Evolutionary conservation across 2,329 filamentous ascomycete species (phyloP).

Genomic region (Colletotrichum sublineola): DNA sequence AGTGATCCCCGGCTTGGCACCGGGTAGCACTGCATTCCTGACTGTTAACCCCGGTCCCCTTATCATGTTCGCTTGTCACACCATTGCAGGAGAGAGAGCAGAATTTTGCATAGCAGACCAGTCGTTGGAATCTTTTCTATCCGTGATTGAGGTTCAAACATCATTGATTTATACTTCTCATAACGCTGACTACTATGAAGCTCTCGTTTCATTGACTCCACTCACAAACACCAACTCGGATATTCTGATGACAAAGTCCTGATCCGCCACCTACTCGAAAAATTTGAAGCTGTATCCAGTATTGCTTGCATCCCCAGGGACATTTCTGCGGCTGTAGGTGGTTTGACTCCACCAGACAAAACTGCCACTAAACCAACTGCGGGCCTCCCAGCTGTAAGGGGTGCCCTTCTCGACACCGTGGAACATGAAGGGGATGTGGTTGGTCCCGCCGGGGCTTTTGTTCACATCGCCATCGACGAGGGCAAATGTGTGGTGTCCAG

Average conservation of each 20-base stretch:
- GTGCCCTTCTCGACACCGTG: conserved; percentile 45
- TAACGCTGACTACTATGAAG: too few relatives aligned
- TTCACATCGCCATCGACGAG: conserved; percentile 43
- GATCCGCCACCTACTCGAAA: conserved; percentile 38
- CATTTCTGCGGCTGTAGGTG: conserved; percentile 42
- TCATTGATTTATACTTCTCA: too few relatives aligned
- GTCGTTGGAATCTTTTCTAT: too few relatives aligned
- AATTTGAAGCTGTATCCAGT: conserved; percentile 44
- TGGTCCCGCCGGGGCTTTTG: conserved; percentile 34
- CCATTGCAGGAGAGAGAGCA: too few relatives aligned
- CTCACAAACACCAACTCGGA: too few relatives aligned
- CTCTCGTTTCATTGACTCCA: too few relatives aligned
- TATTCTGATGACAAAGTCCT: neutral
- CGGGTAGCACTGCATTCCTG: too few relatives aligned
- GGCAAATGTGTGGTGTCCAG: conserved; percentile 47
- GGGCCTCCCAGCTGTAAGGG: conserved; percentile 42
- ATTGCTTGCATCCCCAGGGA: conserved; percentile 42
- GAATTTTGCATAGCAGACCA: too few relatives aligned
- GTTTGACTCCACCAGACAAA: conserved; percentile 44
- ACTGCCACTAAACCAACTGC: conserved; percentile 44
- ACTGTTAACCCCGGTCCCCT: too few relatives aligned
- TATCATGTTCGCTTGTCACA: too few relatives aligned
- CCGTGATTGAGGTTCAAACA: too few relatives aligned
- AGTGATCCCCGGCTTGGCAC: too few relatives aligned
- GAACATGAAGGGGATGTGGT: conserved; percentile 44